Conservation (phyloP, 2,329 filamentous ascomycete genomes). For the Pezizomycotina sp. region DNA sequence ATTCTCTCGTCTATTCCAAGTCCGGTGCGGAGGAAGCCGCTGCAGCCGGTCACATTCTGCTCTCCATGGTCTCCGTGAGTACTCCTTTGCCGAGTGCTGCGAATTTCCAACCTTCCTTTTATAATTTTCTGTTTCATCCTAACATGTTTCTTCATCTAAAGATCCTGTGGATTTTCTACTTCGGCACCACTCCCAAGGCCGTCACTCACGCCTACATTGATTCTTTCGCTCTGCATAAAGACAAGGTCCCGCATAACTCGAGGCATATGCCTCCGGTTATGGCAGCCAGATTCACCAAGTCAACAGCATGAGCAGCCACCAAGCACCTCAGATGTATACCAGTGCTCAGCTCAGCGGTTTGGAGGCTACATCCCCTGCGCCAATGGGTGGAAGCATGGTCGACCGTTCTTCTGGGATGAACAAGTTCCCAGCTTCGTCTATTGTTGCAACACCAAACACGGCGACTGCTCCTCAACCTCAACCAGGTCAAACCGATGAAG, state of each 20-base stretch:
- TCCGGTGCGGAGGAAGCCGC: slow-evolving; percentile 64
- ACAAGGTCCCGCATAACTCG: slow-evolving; percentile 31
- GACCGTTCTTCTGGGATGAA: slow-evolving; percentile 43
- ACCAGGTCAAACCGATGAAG: slow-evolving; percentile 29
- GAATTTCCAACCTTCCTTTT: slow-evolving; percentile 4
- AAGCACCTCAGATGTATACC: slow-evolving; percentile 91
- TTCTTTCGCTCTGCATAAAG: slow-evolving; percentile 87
- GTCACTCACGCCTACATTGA: slow-evolving; percentile 81
- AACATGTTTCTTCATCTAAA: no score
- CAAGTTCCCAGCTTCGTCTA: slow-evolving; percentile 29
- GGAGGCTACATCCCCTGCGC: slow-evolving; percentile 78
- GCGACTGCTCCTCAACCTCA: slow-evolving; percentile 17
- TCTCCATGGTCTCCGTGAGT: slow-evolving; percentile 82
- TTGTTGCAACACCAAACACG: slow-evolving; percentile 18
- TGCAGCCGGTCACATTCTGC: slow-evolving; percentile 79
- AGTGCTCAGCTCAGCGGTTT: slow-evolving; percentile 89
- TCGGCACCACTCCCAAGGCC: slow-evolving; percentile 77
- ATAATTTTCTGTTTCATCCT: slow-evolving; percentile 2
- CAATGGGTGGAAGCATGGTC: slow-evolving; percentile 37
- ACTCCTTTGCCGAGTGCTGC: not conserved
- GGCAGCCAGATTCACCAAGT: slow-evolving; percentile 62
- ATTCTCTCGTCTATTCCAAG: slow-evolving; percentile 63
- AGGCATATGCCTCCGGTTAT: slow-evolving; percentile 49
- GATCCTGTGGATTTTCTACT: slow-evolving; percentile 99
- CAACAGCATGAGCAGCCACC: slow-evolving; percentile 51